These are phyloP conservation scores for Leccinum boreale DNA, from an alignment of 768 basidiomycete genomes.

Conservation along the genomic window DNA sequence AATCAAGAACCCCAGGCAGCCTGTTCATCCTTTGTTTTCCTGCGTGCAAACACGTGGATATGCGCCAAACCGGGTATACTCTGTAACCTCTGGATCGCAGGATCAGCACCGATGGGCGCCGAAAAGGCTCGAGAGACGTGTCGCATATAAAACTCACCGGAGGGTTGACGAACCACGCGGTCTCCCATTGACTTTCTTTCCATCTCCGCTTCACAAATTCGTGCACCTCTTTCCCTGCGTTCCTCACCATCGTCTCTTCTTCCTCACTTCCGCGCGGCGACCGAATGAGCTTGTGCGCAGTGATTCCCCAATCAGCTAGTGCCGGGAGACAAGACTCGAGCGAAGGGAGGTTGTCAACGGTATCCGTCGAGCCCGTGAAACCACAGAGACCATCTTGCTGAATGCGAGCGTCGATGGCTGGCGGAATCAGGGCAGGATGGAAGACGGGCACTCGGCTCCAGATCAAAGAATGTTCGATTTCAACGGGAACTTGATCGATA, in stretches of 20 bases:
- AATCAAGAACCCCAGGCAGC: conserved; percentile 13
- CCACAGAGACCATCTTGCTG: conserved; percentile 80
- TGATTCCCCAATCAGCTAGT: conserved; percentile 69
- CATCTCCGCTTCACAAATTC: conserved; percentile 64
- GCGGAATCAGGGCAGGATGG: conserved; percentile 53
- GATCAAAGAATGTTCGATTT: conserved; percentile 71
- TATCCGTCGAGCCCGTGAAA: conserved; percentile 61
- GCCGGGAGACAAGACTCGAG: conserved; percentile 57
- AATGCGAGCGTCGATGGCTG: conserved; percentile 52
- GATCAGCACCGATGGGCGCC: neutral
- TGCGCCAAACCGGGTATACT: conserved; percentile 81
- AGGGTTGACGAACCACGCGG: conserved; percentile 90
- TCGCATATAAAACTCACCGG: conserved; percentile 47
- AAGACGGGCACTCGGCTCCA: conserved; percentile 78
- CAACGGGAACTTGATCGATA: conserved; percentile 51
- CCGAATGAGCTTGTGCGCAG: conserved; percentile 54
- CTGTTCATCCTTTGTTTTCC: conserved; percentile 36
- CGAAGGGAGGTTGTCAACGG: conserved; percentile 57
- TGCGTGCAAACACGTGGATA: conserved; percentile 81
- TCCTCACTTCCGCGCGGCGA: conserved; percentile 49
- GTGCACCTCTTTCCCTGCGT: conserved; percentile 57
- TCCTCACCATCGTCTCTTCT: conserved; percentile 48
- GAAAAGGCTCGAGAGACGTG: neutral
- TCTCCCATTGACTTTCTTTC: conserved; percentile 78
- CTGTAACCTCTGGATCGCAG: conserved; percentile 59